A percentile compares a stretch with the other conserved stretches of the same genome.
Conservation (phyloP, 768 basidiomycete species). For the Hydnomerulius pinastri region DNA sequence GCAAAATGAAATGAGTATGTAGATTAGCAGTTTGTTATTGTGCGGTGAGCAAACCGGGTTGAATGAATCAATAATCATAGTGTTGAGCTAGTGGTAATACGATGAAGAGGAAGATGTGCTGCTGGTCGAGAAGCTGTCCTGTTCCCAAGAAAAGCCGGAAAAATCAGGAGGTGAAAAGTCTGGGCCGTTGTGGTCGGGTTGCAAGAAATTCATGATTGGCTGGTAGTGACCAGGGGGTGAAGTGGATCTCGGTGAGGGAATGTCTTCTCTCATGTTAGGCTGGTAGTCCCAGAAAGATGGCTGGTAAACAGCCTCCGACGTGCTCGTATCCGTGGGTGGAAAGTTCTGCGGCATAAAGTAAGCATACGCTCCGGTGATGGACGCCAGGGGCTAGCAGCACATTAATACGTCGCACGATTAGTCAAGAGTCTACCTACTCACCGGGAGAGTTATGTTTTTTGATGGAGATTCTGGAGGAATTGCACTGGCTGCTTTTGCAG, state of each 20-base stretch:
- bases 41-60: conserved; percentile 2
- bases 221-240: conserved; percentile 8
- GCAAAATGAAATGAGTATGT: conserved; percentile 1
- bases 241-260: neutral
- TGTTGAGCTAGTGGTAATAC: conserved; percentile 20
- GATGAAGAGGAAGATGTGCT: conserved; percentile 4
- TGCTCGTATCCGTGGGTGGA: neutral
- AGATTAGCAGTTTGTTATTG: conserved; percentile 20
- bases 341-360: conserved; percentile 4
- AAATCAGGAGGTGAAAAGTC: conserved; percentile 16
- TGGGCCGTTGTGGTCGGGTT: neutral
- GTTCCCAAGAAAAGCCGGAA: conserved; percentile 24
- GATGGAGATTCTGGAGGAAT: neutral
- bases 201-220: conserved; percentile 15
- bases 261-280: neutral
- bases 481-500: conserved; percentile 3
- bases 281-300: conserved; percentile 3
- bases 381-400: conserved; percentile 2
- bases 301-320: neutral
- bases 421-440: conserved; percentile 8
- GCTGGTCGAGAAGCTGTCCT: conserved; percentile 11
- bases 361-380: neutral
- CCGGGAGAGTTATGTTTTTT: neutral
- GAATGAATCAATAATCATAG: conserved; percentile 30
- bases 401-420: conserved; percentile 3